Base-by-base conservation (phyloP, 148 eudicot species). In the Suaeda aralocaspica region DNA sequence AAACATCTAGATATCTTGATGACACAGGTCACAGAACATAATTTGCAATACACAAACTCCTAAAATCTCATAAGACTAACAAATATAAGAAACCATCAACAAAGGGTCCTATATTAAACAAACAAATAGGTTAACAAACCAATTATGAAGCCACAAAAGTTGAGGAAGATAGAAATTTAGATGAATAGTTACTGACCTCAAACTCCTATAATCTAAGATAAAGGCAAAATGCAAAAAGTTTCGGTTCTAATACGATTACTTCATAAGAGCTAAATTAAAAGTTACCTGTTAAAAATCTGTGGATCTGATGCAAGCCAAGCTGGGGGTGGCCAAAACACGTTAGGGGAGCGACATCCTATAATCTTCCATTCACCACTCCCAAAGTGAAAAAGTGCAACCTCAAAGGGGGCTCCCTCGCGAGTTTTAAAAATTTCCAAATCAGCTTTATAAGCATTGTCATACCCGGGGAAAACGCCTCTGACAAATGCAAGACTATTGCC, bases 141-240 rank as follows among this genome's bases (percentile, higher is more conserved):
- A 51, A 51, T 51, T 11, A 10, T 5, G 14, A 44, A 44, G 48
- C 59, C 25, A 55, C 24, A 22, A 55, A 29, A 1, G 10, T 5
- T 1, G 6, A 13, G 33, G 2, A 2, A 5, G 26, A 14, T 14
- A 7, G 13, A 21, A 22, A 21, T 41, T 2, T 0, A 1, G 34
- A 3, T 33, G 19, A 22, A 11, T 1, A 2, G 12, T 9, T 14
- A 2, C 16, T 24, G 14, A 13, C 1, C 15, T 10, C 5, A 14
- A 49, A 18, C 21, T 6, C 4, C 21, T 49, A 3, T 6, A 49
- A 15, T 49, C 21, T 49, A 49, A 39, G 5, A 39, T 4, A 39
- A 39, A 51, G 11, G 56, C 56, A 51, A n/a, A 51, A n/a, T n/a
- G 56, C 56, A 51, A 51, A 4, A 51, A n/a, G 56, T 51, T 51